phyloP scores from a whole-genome alignment of 2,329 filamentous ascomycete species.

The Calonectria hongkongensis region DNA sequence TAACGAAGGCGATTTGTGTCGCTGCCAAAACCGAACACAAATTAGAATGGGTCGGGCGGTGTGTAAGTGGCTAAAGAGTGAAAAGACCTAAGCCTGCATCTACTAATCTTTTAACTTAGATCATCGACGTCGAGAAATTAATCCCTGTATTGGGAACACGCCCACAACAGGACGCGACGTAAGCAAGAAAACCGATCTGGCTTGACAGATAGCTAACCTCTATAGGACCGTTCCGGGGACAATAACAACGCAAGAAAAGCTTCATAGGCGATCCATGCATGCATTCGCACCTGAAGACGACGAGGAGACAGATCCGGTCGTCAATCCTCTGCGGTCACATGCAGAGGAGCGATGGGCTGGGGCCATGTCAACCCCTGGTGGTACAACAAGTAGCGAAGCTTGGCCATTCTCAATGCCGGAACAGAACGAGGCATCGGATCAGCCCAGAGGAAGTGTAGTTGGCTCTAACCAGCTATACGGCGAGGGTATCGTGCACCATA shows the following conservation, averaged over 20 bases:
- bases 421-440: background rate
- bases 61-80: slow-evolving; percentile 25
- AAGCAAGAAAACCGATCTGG: background rate
- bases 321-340: slow-evolving; percentile 21
- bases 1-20: slow-evolving; percentile 38
- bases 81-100: no score
- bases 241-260: slow-evolving; percentile 29
- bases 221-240: background rate
- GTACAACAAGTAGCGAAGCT: background rate
- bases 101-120: slow-evolving; percentile 24
- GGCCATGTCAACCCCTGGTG: background rate
- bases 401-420: slow-evolving; percentile 40
- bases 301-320: slow-evolving; percentile 37
- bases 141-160: slow-evolving; percentile 37
- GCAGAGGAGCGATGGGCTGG: background rate
- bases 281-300: slow-evolving; percentile 43
- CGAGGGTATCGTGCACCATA: slow-evolving; percentile 31
- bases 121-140: slow-evolving; percentile 41
- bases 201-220: background rate
- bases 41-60: slow-evolving; percentile 34
- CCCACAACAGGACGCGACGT: slow-evolving; percentile 27
- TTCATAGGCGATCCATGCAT: slow-evolving; percentile 49
- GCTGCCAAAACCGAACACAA: background rate
- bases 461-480: background rate
- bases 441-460: accelerated